A percentile compares a stretch with the other conserved stretches of the same genome.
These are phyloP conservation scores for Lasiosphaeria ovina DNA, from an alignment of 495 filamentous ascomycete genomes.

Conservation along the genomic window DNA sequence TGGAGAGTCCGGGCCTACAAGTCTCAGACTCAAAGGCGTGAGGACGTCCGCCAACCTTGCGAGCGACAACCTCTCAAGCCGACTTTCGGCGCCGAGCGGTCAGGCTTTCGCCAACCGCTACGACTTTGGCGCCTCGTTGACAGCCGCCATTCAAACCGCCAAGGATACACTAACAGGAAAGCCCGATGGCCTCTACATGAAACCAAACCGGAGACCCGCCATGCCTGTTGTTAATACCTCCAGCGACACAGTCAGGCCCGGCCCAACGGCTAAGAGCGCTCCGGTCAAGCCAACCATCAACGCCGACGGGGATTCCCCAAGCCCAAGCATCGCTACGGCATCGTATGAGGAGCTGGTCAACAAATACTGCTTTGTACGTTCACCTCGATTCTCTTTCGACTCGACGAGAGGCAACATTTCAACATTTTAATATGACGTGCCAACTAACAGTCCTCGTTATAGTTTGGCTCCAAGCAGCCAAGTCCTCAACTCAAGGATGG, in stretches of 20 bases:
- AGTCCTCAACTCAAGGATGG: slow-evolving; percentile 38
- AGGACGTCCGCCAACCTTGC: slow-evolving; percentile 46
- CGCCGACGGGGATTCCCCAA: slow-evolving; percentile 36
- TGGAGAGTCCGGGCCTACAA: slow-evolving; percentile 44
- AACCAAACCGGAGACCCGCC: slow-evolving; percentile 38
- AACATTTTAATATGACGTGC: background rate
- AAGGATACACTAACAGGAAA: slow-evolving; percentile 53
- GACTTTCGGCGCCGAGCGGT: slow-evolving; percentile 56
- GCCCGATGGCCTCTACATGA: slow-evolving; percentile 52
- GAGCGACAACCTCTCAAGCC: slow-evolving; percentile 47
- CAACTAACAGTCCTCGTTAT: slow-evolving; percentile 20
- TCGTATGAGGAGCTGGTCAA: slow-evolving; percentile 92
- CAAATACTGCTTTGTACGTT: slow-evolving; percentile 98
- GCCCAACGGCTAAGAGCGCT: slow-evolving; percentile 8
- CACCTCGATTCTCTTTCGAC: slow-evolving; percentile 28
- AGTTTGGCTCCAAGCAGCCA: slow-evolving; percentile 48
- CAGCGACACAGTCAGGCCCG: slow-evolving; percentile 16
- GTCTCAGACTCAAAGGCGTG: slow-evolving; percentile 51
- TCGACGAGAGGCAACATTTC: slow-evolving; percentile 24
- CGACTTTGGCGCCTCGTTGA: slow-evolving; percentile 87
- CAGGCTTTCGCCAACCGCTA: slow-evolving; percentile 90
- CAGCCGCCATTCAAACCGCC: slow-evolving; percentile 71
- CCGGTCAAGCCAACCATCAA: slow-evolving; percentile 18
- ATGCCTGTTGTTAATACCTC: slow-evolving; percentile 17
- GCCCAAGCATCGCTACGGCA: slow-evolving; percentile 64